Evolutionary conservation across 768 basidiomycete genomes (phyloP).

Genomic region (Udeniomyces megalosporus): DNA sequence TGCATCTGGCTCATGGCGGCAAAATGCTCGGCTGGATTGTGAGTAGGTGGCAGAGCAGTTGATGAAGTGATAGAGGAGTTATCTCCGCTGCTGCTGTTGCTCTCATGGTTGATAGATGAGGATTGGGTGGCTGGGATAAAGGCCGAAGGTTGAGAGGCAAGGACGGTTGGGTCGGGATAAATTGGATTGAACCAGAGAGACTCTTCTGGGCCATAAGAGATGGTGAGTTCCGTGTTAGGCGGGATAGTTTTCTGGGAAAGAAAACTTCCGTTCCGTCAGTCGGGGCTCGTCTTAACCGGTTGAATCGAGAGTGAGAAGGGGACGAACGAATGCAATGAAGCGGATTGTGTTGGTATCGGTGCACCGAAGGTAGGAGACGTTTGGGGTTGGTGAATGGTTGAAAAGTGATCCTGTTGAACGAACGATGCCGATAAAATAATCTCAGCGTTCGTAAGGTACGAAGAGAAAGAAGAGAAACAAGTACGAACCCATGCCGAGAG

Average conservation of each 20-base stretch:
- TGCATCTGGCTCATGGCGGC: too few species aligned
- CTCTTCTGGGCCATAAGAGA: slow-evolving; percentile 13
- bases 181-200: slow-evolving; percentile 13
- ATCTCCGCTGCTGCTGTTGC: too few species aligned
- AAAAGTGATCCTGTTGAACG: slow-evolving; percentile 51
- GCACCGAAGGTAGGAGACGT: slow-evolving; percentile 27
- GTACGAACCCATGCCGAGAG: slow-evolving; percentile 52
- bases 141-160: slow-evolving; percentile 17
- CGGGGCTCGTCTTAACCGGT: too few species aligned
- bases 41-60: too few species aligned
- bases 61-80: too few species aligned
- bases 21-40: too few species aligned
- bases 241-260: slow-evolving; percentile 1
- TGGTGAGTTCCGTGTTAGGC: slow-evolving; percentile 14
- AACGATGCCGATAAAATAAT: not conserved
- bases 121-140: slow-evolving; percentile 20
- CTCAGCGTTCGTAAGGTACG: too few species aligned
- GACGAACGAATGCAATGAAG: slow-evolving; percentile 6
- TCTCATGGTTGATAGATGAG: not conserved
- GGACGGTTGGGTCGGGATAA: not conserved
- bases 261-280: not conserved
- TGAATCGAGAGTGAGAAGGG: not conserved
- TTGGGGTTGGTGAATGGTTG: slow-evolving; percentile 39
- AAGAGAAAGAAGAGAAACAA: not conserved
- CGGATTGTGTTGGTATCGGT: slow-evolving; percentile 19